Base-by-base conservation (phyloP, 2,329 filamentous ascomycete genomes). In the Fulvia fulva region DNA sequence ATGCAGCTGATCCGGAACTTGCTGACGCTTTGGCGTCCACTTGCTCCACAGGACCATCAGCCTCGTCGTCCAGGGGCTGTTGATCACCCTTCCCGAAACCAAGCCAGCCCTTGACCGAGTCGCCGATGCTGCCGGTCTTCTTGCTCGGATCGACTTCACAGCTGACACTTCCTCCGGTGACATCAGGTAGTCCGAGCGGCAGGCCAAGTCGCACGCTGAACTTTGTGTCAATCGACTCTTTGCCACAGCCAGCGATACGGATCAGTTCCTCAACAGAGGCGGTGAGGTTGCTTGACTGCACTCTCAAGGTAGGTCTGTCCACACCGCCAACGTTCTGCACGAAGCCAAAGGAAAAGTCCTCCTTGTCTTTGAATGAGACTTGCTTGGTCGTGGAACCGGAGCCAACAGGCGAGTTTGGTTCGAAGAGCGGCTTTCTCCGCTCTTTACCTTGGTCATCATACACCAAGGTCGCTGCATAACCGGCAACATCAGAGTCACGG, bases 61-160 rank as follows among this genome's bases (percentile, higher is more conserved):
- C 80, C 12, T 82, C 82, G 47, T 73, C 73, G 51, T 87, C 88
- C 32, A 96, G 71, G 7, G 83, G 78, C 62, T 83, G 81, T 75
- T 96, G 89, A 56, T 93, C 89, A 77, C 90, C 91, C 69, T 89
- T 89, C 25, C 93, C 94, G 71, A 97, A 92, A 5, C 94, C 94
- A 71, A 99, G 95, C 62, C 97, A 84, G 64, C 92, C 95, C 81
- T 99, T 99, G 65, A 97, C 90, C 45, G 91, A 92, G 70, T 96
- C 93, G 50, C 97, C 89, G 51, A 97, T 83, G 53, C 88, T 87
- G 63, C 89, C 90, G 73, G 91, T 90, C 74, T 85, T 85, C 49
- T 87, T 85, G 8, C 76, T 73, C 4, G 81, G 82, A 53, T 95
- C 89, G 25, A 88, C 84, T 72, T 96, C 90, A 70, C 94, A 99